Evolutionary conservation across 2,329 filamentous ascomycete genomes (phyloP), one percentile per base, ranked within the genome.

Genomic region (Sclerotinia minor): DNA sequence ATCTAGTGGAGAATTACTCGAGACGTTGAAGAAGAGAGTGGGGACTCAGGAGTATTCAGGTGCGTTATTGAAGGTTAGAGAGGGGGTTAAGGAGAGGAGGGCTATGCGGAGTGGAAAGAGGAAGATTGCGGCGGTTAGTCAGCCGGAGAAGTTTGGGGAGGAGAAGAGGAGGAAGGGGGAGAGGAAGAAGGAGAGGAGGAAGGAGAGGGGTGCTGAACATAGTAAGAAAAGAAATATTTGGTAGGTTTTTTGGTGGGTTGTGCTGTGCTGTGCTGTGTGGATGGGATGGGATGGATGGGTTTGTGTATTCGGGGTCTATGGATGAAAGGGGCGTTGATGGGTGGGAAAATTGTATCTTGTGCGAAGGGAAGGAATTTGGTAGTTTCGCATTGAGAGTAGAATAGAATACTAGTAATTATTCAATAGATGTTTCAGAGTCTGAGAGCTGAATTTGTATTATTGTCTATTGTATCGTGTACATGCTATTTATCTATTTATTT

Each of bases 131-230:
- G 92, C 92, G 15, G 88, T 99, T 32, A 85, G 85, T 61, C 87
- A 90, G 75, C 95, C 95, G 1, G 94, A 95, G 80, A 89, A 84
- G 76, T 88, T 88, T 74, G 92, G 89, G 38, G 83, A 85, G 75
- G 88, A 90, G 73, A 97, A 97, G 87, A 88, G 86, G 77, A 91
- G 89, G 82, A 93, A 90, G 82, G 85, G 91, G 70, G 92, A 95
- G 77, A 88, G 89, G 82, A 95, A 95, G 83, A 93, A 89, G 81
- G 89, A 90, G 74, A 87, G 89, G 79, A 88, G 89, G 78, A 96
- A 92, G 84, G 90, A 90, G 78, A 92, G 87, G 78, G 89, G 90
- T 0, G 80, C 83, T 72, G 89, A 92, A 80, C 87, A 91, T 76
- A 88, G 90, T 54, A 70, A 58, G 58, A 71, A 68, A 67, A 73